Percentiles rank a stretch among this genome's conserved stretches.
These are phyloP conservation scores for Chaetomiaceae sp. DNA, from an alignment of 2,329 filamentous ascomycete genomes.

Conservation along the genomic window DNA sequence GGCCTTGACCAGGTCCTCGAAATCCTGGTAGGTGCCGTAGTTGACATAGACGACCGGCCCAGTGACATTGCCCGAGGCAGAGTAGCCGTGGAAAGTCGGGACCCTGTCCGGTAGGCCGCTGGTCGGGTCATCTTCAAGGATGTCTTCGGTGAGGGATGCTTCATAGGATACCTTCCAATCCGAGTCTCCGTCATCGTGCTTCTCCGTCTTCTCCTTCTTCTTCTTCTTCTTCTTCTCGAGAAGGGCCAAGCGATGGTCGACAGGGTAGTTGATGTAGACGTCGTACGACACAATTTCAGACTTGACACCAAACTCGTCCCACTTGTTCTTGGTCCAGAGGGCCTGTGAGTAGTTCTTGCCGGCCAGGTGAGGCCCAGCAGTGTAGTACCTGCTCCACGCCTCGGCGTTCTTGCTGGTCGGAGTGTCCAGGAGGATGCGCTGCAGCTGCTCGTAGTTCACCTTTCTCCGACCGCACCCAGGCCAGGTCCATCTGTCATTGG, in stretches of 20 bases:
- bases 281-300: slow-evolving; percentile 66
- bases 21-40: slow-evolving; percentile 83
- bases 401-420: slow-evolving; percentile 54
- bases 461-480: slow-evolving; percentile 28
- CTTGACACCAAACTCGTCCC: slow-evolving; percentile 66
- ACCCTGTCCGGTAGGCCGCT: slow-evolving; percentile 67
- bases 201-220: slow-evolving; percentile 41
- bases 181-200: slow-evolving; percentile 27
- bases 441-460: slow-evolving; percentile 48
- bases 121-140: slow-evolving; percentile 77
- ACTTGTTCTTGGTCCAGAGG: slow-evolving; percentile 68
- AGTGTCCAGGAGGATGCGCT: slow-evolving; percentile 53
- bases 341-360: slow-evolving; percentile 76
- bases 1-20: slow-evolving; percentile 70
- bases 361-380: slow-evolving; percentile 68
- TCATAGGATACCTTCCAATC: slow-evolving; percentile 66
- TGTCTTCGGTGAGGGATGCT: slow-evolving; percentile 77
- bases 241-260: slow-evolving; percentile 65
- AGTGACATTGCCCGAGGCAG: slow-evolving; percentile 86
- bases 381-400: slow-evolving; percentile 77
- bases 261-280: slow-evolving; percentile 72
- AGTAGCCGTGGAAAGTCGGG: slow-evolving; percentile 93
- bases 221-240: slow-evolving; percentile 49
- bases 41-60: slow-evolving; percentile 84
- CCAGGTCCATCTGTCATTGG: slow-evolving; percentile 29